Evolutionary conservation across 352 stramenopile genomes (phyloP), one percentile per base, ranked within the genome.

Genomic region (Globisporangium cylindrosporum): DNA sequence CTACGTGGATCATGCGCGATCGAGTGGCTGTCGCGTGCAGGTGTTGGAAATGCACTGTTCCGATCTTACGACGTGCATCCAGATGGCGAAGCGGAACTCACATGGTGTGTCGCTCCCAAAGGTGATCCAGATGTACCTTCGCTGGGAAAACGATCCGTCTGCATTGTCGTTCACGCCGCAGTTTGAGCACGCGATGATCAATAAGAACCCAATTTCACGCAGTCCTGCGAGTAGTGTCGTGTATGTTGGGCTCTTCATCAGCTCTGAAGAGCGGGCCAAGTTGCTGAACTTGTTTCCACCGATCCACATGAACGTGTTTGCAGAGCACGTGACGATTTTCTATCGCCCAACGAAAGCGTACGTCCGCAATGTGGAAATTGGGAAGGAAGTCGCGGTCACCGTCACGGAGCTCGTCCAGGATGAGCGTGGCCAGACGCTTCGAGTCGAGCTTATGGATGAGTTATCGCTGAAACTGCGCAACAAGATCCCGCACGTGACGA

Each of bases 121-220:
- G 70, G 84, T 92, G 12, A 71, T 91, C 36, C 77, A 79, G 32
- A 93, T 93, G 86, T 88, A 83, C 51, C 53, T 85, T 65, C 82
- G 86, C 4, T 93, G 81, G 81, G 76, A 92, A 34, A 32, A 68
- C 0, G 84, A 93, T 49, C 12, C 20, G 0, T 76, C 66, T 41
- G 78, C 78, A 27, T 62, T 70, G 36, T 60, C 57, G 20, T 89
- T 90, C 22, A 62, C 62, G 1, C 80, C 84, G 1, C 73, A 75
- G 18, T 91, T 92, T 70, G 73, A 80, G 15, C 59, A 84, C 60
- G 27, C 76, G 38, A 38, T 73, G n/a, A 55, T 91, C 20, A 73
- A 59, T 3, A 57, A 38, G 18, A 92, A 92, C 63, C 84, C 84
- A 4, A 60, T 91, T 1, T 88, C 79, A 1, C 64, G 82, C 64